These are phyloP conservation scores for Excoecaria cochinchinensis DNA, from an alignment of 345 rosid genomes.

Conservation along the genomic window DNA sequence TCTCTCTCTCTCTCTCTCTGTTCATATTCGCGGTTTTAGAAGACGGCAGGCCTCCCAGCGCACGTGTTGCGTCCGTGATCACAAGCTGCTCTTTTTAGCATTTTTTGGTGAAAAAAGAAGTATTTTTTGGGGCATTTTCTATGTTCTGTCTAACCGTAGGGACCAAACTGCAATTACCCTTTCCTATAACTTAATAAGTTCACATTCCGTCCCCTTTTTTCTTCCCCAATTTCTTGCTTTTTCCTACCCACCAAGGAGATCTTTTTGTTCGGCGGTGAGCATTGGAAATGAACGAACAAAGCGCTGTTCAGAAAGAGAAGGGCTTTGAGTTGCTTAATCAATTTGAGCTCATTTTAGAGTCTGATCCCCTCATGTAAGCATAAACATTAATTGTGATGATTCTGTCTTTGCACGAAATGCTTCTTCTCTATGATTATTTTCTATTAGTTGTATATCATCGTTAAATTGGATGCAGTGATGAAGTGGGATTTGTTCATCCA, in stretches of 20 bases:
- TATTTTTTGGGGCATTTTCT: not conserved
- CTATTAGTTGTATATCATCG: not conserved
- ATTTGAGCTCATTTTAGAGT: conserved; percentile 58
- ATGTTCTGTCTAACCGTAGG: not conserved
- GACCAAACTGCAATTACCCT: not conserved
- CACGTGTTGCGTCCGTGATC: conserved; percentile 2
- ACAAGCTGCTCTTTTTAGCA: not conserved
- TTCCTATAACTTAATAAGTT: not conserved
- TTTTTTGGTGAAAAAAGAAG: not conserved
- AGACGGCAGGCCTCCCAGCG: not conserved
- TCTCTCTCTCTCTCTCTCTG: not conserved
- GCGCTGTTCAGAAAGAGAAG: conserved; percentile 21
- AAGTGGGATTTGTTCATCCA: conserved; percentile 84
- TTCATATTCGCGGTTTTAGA: conserved; percentile 3
- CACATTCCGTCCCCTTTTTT: not conserved
- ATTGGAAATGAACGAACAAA: conserved; percentile 33
- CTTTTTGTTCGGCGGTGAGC: not conserved
- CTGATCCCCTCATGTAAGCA: conserved; percentile 77
- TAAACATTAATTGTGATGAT: not conserved
- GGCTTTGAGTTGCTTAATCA: conserved; percentile 43
- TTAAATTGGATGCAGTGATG: conserved; percentile 53
- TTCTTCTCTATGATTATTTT: not conserved
- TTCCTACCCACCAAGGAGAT: not conserved
- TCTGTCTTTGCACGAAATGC: not conserved
- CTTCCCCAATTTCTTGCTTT: not conserved